phyloP scores from a whole-genome alignment of 2,329 filamentous ascomycete genomes.

The Teratosphaeria gauchensis region DNA sequence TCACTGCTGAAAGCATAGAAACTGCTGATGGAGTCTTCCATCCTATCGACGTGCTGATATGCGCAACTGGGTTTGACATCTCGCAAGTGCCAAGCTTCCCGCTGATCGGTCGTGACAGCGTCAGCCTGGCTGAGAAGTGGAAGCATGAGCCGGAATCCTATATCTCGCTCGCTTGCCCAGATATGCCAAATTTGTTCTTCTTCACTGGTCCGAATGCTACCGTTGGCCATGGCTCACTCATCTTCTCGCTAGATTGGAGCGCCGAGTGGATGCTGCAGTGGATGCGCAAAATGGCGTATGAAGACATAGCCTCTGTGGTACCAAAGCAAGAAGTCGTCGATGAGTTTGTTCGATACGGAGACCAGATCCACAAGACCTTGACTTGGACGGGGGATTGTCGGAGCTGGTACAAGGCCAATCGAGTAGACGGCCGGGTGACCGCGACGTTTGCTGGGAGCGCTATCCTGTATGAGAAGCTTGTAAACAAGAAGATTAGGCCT shows the following conservation, averaged over 20 bases:
- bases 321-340: conserved; percentile 17
- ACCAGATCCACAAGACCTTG: conserved; percentile 33
- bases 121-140: conserved; percentile 19
- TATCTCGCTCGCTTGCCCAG: conserved; percentile 16
- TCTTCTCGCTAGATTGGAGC: conserved; percentile 13
- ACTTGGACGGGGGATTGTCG: conserved; percentile 11
- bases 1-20: conserved; percentile 28
- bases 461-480: conserved; percentile 16
- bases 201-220: conserved; percentile 16
- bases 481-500: conserved; percentile 29
- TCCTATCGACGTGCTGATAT: conserved; percentile 39
- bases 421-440: conserved; percentile 11
- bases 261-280: conserved; percentile 39
- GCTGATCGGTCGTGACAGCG: conserved; percentile 28
- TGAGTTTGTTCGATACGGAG: conserved; percentile 23
- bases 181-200: conserved; percentile 24
- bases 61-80: conserved; percentile 32
- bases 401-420: conserved; percentile 17
- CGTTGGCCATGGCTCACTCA: conserved; percentile 15
- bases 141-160: conserved; percentile 19
- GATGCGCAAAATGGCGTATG: conserved; percentile 19
- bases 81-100: conserved; percentile 26
- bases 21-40: conserved; percentile 29
- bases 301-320: conserved; percentile 11
- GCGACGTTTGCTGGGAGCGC: conserved; percentile 18